Base-by-base conservation (phyloP, 2,329 filamentous ascomycete genomes). In the Venturia nashicola region DNA sequence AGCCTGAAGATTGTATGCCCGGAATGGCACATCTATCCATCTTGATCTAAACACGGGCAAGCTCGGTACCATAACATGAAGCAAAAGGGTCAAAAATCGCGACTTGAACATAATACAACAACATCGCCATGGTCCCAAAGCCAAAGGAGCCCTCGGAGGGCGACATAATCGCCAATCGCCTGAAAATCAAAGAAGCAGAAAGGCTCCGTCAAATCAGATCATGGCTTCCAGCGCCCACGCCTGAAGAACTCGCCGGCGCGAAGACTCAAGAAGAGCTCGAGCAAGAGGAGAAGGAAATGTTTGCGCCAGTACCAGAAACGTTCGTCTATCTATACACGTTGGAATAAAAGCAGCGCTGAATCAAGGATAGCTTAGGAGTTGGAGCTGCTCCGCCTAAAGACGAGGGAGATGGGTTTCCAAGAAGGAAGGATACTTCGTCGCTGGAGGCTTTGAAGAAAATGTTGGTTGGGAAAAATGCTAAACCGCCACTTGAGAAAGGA, bases 111-210 rank as follows among this genome's bases (percentile, higher is more conserved):
- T 18, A 62, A 11, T 32, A 1, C 42, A 43, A 27, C 36, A 20
- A 27, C 61, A 51, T 32, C 61, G 51, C 34, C 57, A 64, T 57
- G 54, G 40, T 46, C 55, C 16, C 59, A 34, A 48, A 55, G 12
- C 20, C 61, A 20, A 65, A 43, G 32, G 64, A 64, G 59, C 71
- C 70, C 54, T 71, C 65, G 12, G 79, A 81, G 65, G 79, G 79
- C 51, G 82, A 85, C 67, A 74, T 84, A 46, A 77, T 85, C 60
- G 77, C 81, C 62, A 84, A 84, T 68, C 76, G 77, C 62, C 75
- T 81, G 40, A 82, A 78, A 66, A 76, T 85, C 59, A 77, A 77
- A 3, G 73, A 83, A 11, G 81, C 83, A 7, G 79, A 80, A 63
- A 79, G 77, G 61, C 81, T 83, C 67, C 78, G 78, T 42, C 73